Conservation (phyloP, 129 eudicot species). For the Logfia minima region DNA sequence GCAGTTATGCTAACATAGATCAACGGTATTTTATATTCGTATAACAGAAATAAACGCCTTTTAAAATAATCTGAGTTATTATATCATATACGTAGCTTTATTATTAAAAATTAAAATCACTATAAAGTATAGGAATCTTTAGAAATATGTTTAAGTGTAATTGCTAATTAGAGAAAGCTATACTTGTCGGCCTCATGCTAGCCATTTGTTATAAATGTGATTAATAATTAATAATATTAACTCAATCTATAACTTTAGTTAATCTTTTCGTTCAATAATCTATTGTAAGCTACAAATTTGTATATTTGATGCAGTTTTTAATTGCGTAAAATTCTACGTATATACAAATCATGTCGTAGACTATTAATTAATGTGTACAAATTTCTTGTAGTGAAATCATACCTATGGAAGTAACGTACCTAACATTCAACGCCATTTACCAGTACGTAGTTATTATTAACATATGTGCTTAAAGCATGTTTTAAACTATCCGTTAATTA, state of each 20-base stretch:
- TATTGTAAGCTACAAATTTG: not conserved
- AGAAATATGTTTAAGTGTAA: conserved; percentile 10
- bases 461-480: no score
- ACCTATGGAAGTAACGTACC: conserved; percentile 14
- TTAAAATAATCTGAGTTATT: not conserved
- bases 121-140: conserved; percentile 16
- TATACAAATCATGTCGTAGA: no score
- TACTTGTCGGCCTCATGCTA: conserved; percentile 34
- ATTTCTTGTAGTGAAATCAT: not conserved
- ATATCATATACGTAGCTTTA: not conserved
- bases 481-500: no score
- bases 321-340: no score
- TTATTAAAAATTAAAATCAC: not conserved
- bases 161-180: conserved; percentile 18
- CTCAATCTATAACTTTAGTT: not conserved
- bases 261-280: not conserved
- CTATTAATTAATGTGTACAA: no score
- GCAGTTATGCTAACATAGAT: not conserved
- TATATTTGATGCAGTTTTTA: no score
- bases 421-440: not conserved
- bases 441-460: no score
- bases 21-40: not conserved
- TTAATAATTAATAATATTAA: not conserved
- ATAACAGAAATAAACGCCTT: not conserved
- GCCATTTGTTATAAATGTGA: conserved; percentile 11